Evolutionary conservation across 2,329 filamentous ascomycete species (phyloP), one percentile per base, ranked within the genome.

Genomic region (Zymoseptoria tritici): DNA sequence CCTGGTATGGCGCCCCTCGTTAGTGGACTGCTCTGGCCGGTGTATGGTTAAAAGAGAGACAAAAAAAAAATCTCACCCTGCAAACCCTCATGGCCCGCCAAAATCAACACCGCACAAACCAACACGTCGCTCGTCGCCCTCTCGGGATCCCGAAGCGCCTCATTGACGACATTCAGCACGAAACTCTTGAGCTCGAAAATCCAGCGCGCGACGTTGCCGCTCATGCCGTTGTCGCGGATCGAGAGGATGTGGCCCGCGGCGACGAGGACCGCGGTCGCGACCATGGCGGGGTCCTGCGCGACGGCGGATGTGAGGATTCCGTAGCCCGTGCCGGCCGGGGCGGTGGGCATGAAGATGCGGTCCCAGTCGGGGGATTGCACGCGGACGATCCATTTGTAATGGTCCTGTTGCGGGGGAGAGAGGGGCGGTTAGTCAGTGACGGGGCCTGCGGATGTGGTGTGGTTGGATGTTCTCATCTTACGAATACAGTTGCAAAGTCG

Each of bases 141-240:
- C 4, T 55, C 54, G 2, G 64, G 63, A 49, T 68, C 64, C 26
- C 49, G 29, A 24, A 69, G 56, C 4, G 67, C 66, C 24, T 64
- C 63, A 49, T 70, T 69, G 58, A 70, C 66, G 11, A 61, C 50
- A 11, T 59, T 52, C 9, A 64, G 52, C 7, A 61, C 62, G 29
- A 57, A 58, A 31, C 29, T 31, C 31, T 61, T 58, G 5, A 64
- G 49, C 54, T 52, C 58, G 22, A 31, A 54, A 36, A 60, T 57
- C 8, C 58, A 57, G 4, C 54, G 31, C n/a, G 56, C 51, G 6
- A 50, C 24, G 16, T 46, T 46, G 13, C 7, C 0, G 20, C 22
- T 31, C 60, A 57, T 36, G 49, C 9, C 4, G 26, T 50, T 11
- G 50, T 52, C 20, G 49, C 50, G 46, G 29, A 57, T 26, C 16